Evolutionary conservation across 345 rosid species (phyloP), one percentile per base, ranked within the genome.

Genomic region (Carallia brachiata): DNA sequence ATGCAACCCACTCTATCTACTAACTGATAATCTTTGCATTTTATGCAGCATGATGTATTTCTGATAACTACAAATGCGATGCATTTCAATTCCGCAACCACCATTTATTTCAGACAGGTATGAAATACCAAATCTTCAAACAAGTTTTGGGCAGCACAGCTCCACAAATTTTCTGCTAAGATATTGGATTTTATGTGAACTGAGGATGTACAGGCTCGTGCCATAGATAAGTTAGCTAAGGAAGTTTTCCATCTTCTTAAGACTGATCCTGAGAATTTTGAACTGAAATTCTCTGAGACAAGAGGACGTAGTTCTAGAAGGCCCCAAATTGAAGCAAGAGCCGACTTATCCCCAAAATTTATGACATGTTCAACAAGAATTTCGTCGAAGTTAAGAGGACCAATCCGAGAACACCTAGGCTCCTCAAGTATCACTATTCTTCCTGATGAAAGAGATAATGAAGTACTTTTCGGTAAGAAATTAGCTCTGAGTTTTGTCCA

Each of bases 101-200:
- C 88, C 72, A 70, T 84, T 15, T 85, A 67, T 73, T 89, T 79
- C 78, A 84, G 84, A 79, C 87, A 89, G 87, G 94, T 89, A 77
- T 18, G 54, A 48, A 18, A 23, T 18, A 36, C 68, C n/a, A 62
- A 67, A 12, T 74, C 39, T 52, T 53, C 50, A 37, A 52, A 53
- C 62, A 64, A 37, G 15, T 36, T 36, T 28, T 27, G 23, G 63
- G 44, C 44, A 17, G 73, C 62, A 56, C 12, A 37, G 52, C 55
- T 68, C 34, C 70, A 53, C 47, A 40, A 37, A 63, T 62, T 63
- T 30, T 57, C 64, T 65, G 23, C 36, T 0, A 32, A 31, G 32
- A 37, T 55, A 36, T n/a, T 28, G 6, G 19, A 40, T 55, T 64
- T 36, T 6, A 23, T 13, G 2, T 68, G 27, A 58, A 65, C 63